Base-by-base conservation (phyloP, 352 stramenopile genomes). In the Paralagenidium karlingii region DNA sequence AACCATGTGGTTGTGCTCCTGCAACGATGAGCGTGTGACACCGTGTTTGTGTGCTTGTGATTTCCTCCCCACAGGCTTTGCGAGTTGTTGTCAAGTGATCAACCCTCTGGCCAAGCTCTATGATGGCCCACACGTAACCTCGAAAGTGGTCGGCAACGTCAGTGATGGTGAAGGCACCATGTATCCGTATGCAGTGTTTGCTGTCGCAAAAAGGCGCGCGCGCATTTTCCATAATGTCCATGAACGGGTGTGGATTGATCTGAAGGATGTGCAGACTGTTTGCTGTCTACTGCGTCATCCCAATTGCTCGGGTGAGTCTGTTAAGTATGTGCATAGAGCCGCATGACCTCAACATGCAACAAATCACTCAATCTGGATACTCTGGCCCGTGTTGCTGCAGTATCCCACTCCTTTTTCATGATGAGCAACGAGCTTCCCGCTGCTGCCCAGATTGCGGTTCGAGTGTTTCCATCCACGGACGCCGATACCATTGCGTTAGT, bases 381-480 rank as follows among this genome's bases (percentile, higher is more conserved):
- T n/a, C n/a, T n/a, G n/a, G n/a, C n/a, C n/a, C n/a, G n/a, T 45
- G 40, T 32, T 32, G n/a, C 12, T 45, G n/a, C 21, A 67, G 60
- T 40, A 0, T n/a, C 39, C 24, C 71, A 86, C 36, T 49, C 60
- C 9, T 82, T 80, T 43, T 83, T 61, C 38, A 58, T 49, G 15
- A 36, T 81, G 24, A 77, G 68, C 43, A 56, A 73, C 22, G 42
- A 51, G 9, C 49, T 83, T 2, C 73, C 73, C 8, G 27, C 63
- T 0, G 65, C 77, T 48, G 69, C 73, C 3, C 67, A 82, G 45
- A 74, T 86, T 38, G 64, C 66, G 9, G 75, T 82, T 36, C 67
- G 68, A 27, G 47, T 53, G 0, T 81, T 81, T 27, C 68, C 69
- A 19, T 83, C 67, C 0, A 67, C 61, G 50, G 54, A 79, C 24